phyloP scores from a whole-genome alignment of 1,284 basidiomycete genomes.

The Athelia sp. region DNA sequence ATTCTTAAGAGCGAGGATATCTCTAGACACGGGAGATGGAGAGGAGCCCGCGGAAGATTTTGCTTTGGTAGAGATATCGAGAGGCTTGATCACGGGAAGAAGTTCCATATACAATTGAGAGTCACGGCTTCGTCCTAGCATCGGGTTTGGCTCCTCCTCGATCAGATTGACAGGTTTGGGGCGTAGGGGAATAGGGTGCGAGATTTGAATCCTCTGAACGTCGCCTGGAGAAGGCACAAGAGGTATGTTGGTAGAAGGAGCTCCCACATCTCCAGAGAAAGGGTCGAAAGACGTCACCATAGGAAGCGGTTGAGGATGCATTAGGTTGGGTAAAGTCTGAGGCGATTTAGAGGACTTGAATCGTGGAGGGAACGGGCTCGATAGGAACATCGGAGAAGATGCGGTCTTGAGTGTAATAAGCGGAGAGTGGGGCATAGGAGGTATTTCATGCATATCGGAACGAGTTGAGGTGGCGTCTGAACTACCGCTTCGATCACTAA shows the following conservation, averaged over 20 bases:
- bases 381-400: slow-evolving; percentile 1
- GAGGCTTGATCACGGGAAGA: background rate
- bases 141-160: background rate
- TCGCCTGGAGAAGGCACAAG: background rate
- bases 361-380: background rate
- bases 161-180: background rate
- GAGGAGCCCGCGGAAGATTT: too few species aligned
- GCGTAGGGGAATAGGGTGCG: background rate
- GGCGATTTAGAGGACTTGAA: background rate
- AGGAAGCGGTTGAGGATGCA: background rate
- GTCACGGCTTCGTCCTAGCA: background rate
- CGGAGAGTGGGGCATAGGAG: background rate
- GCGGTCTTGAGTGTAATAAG: background rate
- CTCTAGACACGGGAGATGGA: background rate
- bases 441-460: background rate
- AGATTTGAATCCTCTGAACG: background rate
- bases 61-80: background rate
- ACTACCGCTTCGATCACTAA: background rate
- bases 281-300: background rate
- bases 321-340: background rate
- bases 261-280: background rate
- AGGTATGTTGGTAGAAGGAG: background rate
- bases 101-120: background rate
- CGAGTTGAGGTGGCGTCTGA: background rate
- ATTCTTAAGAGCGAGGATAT: background rate